Conservation (phyloP, 495 filamentous ascomycete genomes). For the Annulohypoxylon stygium region DNA sequence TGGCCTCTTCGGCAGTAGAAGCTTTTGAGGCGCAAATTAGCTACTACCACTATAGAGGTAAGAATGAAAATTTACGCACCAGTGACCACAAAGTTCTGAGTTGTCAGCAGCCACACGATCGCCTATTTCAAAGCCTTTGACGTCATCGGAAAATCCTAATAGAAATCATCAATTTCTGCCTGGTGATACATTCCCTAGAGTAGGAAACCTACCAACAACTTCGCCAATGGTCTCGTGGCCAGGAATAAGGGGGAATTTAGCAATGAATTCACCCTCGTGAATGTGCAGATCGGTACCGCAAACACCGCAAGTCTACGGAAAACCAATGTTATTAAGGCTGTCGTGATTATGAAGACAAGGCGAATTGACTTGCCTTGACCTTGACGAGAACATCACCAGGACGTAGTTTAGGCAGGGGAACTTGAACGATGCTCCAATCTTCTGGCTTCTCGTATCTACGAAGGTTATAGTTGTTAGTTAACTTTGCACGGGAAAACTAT, state of each 20-base stretch:
- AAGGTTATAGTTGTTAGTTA: conserved; percentile 34
- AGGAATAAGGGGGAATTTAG: conserved; percentile 55
- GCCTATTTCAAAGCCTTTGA: conserved; percentile 73
- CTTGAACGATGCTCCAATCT: conserved; percentile 69
- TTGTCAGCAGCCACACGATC: conserved; percentile 73
- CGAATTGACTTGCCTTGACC: conserved; percentile 60
- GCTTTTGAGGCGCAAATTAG: conserved; percentile 40
- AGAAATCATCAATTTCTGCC: conserved; percentile 9
- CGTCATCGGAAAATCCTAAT: conserved; percentile 54
- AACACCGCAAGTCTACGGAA: conserved; percentile 69
- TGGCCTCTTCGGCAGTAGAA: conserved; percentile 80
- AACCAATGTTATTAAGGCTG: conserved; percentile 31
- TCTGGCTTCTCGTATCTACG: conserved; percentile 72
- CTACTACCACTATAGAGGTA: not conserved
- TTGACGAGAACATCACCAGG: conserved; percentile 72
- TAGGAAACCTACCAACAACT: conserved; percentile 56
- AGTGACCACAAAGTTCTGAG: conserved; percentile 76
- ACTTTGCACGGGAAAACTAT: not conserved
- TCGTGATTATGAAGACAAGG: not conserved
- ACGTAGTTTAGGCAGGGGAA: conserved; percentile 70
- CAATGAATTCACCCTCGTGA: conserved; percentile 65
- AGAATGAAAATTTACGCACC: conserved; percentile 47
- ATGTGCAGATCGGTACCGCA: conserved; percentile 75
- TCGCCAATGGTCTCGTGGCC: conserved; percentile 71
- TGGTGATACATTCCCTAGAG: not conserved